Evolutionary conservation across 345 rosid genomes (phyloP), one percentile per base, ranked within the genome.

Genomic region (Populus simonii): DNA sequence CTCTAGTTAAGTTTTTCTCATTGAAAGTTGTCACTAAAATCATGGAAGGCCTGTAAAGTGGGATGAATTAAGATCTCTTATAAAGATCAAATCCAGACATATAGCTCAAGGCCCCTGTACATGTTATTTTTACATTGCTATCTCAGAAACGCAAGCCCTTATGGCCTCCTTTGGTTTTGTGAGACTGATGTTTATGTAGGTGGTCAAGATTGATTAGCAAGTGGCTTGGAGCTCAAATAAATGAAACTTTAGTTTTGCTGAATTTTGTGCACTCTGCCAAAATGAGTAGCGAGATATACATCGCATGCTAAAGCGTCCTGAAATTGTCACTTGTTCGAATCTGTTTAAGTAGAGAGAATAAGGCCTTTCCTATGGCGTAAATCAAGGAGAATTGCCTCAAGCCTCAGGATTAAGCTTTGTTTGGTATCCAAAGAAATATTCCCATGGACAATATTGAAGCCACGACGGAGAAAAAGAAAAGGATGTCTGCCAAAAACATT

Each of bases 241-340:
- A 35, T 68, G 80, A 55, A 59, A 62, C n/a, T 75, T n/a, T 41
- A 61, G 75, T 62, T 25, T 59, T 59, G 72, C 51, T 43, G 31
- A 72, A 74, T 71, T 81, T 45, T 74, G 74, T 80, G 67, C 43
- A 23, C 18, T 63, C 38, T 75, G 45, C 73, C 75, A 38, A 80
- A 80, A 77, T 20, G 68, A 71, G 41, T 80, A 74, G 72, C 65
- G 57, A 74, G 72, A 82, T 79, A 78, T 70, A 57, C 6, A 67
- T 81, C 82, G 72, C 86, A 72, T 84, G 82, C 53, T 45, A 49
- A 61, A 25, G 78, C 41, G 76, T 87, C 83, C 77, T 72, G 87
- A 77, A 68, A 79, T 68, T 72, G 80, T 68, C 66, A 79, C 82
- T 79, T 81, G 68, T 33, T 65, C 39, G 20, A 78, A 79, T 69